Percentiles rank a stretch among this genome's conserved stretches.
Conservation (phyloP, 2,329 filamentous ascomycete genomes). For the Calonectria hongkongensis region DNA sequence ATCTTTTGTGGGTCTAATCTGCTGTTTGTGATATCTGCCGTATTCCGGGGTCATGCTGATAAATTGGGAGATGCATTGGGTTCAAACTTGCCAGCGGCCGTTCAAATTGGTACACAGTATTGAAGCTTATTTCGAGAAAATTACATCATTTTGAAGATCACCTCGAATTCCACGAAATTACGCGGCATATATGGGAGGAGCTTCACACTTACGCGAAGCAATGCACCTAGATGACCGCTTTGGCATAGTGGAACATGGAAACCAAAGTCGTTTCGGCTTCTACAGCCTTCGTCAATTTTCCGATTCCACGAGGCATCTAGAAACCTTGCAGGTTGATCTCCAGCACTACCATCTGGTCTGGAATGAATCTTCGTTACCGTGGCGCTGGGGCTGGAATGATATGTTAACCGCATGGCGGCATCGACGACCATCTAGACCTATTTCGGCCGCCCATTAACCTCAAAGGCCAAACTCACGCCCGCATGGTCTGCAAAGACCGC, state of each 20-base stretch:
- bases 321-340: neutral
- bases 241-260: neutral
- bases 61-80: neutral
- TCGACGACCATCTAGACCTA: neutral
- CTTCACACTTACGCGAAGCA: neutral
- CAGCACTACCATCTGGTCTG: neutral
- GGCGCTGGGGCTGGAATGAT: slow-evolving; percentile 1
- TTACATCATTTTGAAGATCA: neutral
- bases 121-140: neutral
- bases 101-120: neutral
- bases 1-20: too few relatives aligned
- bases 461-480: neutral
- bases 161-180: too few relatives aligned
- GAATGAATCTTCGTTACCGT: slow-evolving; percentile 5
- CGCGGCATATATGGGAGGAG: too few relatives aligned
- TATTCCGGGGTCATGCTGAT: neutral
- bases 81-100: neutral
- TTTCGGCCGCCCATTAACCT: neutral
- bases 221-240: neutral
- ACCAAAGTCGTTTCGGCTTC: neutral
- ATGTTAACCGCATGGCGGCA: neutral
- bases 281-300: neutral
- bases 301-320: neutral
- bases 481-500: neutral
- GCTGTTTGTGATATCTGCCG: too few relatives aligned